A percentile compares a stretch with the other conserved stretches of the same genome.
These are phyloP conservation scores for Puccinia novopanici DNA, from an alignment of 1,284 basidiomycete species.

Conservation along the genomic window DNA sequence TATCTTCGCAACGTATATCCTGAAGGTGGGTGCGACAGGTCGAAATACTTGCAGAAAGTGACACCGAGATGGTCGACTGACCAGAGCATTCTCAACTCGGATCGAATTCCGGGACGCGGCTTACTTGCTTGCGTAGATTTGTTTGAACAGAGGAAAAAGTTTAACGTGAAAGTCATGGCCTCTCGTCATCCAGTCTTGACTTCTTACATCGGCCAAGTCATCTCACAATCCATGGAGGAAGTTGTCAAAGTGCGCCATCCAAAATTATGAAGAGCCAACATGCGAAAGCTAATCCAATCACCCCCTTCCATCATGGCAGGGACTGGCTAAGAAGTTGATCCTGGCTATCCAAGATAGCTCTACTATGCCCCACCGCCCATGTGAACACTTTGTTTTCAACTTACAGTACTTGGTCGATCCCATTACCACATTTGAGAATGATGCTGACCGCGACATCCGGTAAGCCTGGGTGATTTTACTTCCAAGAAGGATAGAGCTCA, in stretches of 20 bases:
- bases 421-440: conserved; percentile 70
- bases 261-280: too few relatives aligned
- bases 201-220: conserved; percentile 79
- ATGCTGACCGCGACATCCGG: conserved; percentile 60
- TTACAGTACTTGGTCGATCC: conserved; percentile 70
- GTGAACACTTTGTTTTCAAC: conserved; percentile 69
- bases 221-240: conserved; percentile 75
- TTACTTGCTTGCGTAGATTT: too few relatives aligned
- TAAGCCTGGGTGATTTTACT: conserved; percentile 51
- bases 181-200: conserved; percentile 83
- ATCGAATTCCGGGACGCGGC: background rate
- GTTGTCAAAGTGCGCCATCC: conserved; percentile 69
- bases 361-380: conserved; percentile 61
- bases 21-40: conserved; percentile 58
- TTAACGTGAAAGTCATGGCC: conserved; percentile 84
- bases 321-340: conserved; percentile 72
- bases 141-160: conserved; percentile 82
- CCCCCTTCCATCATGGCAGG: conserved; percentile 61
- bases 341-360: conserved; percentile 73
- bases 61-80: background rate
- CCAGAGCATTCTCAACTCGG: background rate
- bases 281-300: conserved; percentile 3
- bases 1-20: conserved; percentile 89
- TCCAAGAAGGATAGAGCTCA: background rate
- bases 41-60: background rate